Conservation (phyloP, 192 early-diverging fungal species). For the Gonapodya prolifera region DNA sequence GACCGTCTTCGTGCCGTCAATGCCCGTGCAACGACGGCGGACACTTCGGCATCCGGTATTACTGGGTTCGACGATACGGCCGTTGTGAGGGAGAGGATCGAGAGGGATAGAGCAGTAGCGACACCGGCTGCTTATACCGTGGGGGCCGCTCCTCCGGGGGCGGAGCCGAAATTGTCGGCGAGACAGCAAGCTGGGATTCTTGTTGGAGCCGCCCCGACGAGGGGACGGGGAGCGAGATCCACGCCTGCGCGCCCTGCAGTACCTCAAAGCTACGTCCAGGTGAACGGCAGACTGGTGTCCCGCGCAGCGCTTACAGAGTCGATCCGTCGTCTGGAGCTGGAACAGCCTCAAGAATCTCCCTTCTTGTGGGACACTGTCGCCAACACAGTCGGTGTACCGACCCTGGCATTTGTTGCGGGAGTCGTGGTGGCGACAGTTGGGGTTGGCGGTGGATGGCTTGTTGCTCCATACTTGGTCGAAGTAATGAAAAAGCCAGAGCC, state of each 20-base stretch:
- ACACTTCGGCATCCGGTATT: background rate
- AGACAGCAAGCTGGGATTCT: background rate
- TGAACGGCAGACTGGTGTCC: background rate
- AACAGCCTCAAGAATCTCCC: background rate
- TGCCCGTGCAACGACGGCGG: background rate
- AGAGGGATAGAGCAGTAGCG: background rate
- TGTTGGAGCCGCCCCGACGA: background rate
- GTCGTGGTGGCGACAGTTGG: background rate
- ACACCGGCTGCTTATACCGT: background rate
- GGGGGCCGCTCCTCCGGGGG: background rate
- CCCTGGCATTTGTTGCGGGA: background rate
- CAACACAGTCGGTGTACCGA: background rate
- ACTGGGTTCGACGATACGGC: background rate
- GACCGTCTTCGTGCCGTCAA: background rate
- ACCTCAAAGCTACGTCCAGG: background rate
- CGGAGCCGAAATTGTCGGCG: background rate
- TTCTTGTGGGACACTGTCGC: background rate
- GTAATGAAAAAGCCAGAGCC: background rate
- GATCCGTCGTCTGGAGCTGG: background rate
- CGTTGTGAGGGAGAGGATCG: background rate
- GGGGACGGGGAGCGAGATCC: background rate
- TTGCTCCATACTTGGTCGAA: background rate
- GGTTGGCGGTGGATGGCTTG: background rate
- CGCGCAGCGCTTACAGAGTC: background rate
- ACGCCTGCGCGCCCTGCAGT: background rate